Percentiles rank a stretch among this genome's conserved stretches.
phyloP scores from a whole-genome alignment of 306 rosid genomes.

The Senna tora region DNA sequence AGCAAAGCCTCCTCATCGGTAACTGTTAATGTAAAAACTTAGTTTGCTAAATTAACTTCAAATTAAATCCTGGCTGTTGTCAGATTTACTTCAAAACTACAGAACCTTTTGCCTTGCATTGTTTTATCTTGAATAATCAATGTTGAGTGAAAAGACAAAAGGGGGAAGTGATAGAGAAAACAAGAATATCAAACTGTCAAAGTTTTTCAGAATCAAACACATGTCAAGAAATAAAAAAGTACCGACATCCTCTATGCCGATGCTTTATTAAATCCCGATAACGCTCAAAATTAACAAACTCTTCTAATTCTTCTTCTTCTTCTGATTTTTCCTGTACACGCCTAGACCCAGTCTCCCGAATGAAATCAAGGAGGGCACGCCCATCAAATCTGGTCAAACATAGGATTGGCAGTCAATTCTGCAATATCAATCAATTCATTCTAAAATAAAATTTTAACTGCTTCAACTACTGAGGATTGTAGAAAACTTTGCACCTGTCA shows the following conservation, averaged over 20 bases:
- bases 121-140: slow-evolving; percentile 38
- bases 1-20: slow-evolving; percentile 89
- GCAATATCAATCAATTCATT: background rate
- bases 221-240: slow-evolving; percentile 66
- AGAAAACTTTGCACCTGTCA: slow-evolving; percentile 60
- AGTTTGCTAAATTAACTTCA: slow-evolving; percentile 47
- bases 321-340: slow-evolving; percentile 82
- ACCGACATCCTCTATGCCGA: slow-evolving; percentile 99
- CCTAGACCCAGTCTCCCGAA: slow-evolving; percentile 73
- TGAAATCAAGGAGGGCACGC: slow-evolving; percentile 95
- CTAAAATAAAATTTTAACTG: background rate
- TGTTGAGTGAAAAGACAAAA: slow-evolving; percentile 8
- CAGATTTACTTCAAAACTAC: slow-evolving; percentile 21
- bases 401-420: slow-evolving; percentile 10
- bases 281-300: slow-evolving; percentile 99
- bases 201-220: slow-evolving; percentile 49
- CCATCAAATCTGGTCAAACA: slow-evolving; percentile 83
- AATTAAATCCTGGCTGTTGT: slow-evolving; percentile 23
- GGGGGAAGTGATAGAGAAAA: slow-evolving; percentile 9
- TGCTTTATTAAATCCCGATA: slow-evolving; percentile 99
- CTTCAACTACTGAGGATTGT: background rate
- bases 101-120: slow-evolving; percentile 33
- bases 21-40: slow-evolving; percentile 65
- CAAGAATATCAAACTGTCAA: slow-evolving; percentile 31
- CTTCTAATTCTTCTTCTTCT: slow-evolving; percentile 98